phyloP scores from a whole-genome alignment of 192 early-diverging fungal species.

The Coemansia sp. region DNA sequence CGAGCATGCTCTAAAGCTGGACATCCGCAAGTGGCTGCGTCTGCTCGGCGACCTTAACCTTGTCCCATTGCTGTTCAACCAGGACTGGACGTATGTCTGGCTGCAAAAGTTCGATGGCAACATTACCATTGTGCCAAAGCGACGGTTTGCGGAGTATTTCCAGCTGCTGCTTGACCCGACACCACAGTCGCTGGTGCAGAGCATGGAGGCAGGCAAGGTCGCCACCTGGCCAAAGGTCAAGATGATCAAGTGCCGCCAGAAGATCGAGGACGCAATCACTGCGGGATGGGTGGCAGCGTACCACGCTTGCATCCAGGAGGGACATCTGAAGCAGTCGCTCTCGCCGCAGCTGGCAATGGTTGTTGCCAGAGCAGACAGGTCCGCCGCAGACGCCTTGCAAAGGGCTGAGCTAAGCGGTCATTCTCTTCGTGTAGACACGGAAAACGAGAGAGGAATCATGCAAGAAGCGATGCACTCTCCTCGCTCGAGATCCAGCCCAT shows the following conservation, averaged over 20 bases:
- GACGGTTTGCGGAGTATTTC: constrained; percentile 63
- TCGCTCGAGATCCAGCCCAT: constrained; percentile 1
- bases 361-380: constrained; percentile 4
- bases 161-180: constrained; percentile 68
- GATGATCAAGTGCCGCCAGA: constrained; percentile 74
- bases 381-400: neutral
- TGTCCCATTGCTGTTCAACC: constrained; percentile 72
- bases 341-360: constrained; percentile 6
- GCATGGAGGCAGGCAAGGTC: constrained; percentile 61
- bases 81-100: constrained; percentile 83
- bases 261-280: constrained; percentile 70
- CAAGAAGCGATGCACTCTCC: neutral
- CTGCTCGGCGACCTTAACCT: constrained; percentile 78
- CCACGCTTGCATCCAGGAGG: constrained; percentile 13
- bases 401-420: neutral
- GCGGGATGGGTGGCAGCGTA: constrained; percentile 21
- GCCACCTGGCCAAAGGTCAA: constrained; percentile 77
- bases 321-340: constrained; percentile 2
- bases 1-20: constrained; percentile 81
- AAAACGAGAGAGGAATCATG: neutral
- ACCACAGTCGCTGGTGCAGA: constrained; percentile 54
- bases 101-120: constrained; percentile 91
- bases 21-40: constrained; percentile 83
- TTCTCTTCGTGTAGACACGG: neutral
- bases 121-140: constrained; percentile 76